Conservation (phyloP, 75 land plant species). For the Picea sitchensis region DNA sequence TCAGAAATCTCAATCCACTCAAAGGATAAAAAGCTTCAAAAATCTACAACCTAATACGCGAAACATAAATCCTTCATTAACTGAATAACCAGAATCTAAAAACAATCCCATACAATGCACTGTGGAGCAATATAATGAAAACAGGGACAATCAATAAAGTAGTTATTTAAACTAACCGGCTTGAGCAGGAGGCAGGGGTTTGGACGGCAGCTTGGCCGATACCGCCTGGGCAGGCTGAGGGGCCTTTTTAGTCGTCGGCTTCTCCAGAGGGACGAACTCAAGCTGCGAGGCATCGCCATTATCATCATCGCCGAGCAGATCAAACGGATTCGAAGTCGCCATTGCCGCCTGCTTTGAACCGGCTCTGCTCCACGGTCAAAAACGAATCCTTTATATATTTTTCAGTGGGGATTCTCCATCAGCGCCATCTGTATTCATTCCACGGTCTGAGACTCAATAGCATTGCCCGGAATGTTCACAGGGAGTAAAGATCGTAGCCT, state of each 20-base stretch:
- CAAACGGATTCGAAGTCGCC: slow-evolving; percentile 56
- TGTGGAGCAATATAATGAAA: neutral
- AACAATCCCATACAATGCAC: neutral
- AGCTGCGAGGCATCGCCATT: slow-evolving; percentile 46
- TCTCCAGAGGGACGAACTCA: slow-evolving; percentile 19
- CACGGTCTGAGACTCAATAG: too few species aligned
- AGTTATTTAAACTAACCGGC: slow-evolving; percentile 23
- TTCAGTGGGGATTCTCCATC: too few species aligned
- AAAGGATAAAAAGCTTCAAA: neutral
- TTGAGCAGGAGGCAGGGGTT: slow-evolving; percentile 43
- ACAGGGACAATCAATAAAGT: neutral
- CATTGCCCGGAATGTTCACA: too few species aligned
- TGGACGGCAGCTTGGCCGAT: slow-evolving; percentile 42
- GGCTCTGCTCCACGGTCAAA: too few species aligned
- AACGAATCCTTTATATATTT: too few species aligned
- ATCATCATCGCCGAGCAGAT: slow-evolving; percentile 53
- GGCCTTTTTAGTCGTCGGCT: neutral
- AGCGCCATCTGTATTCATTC: too few species aligned
- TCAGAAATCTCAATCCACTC: neutral
- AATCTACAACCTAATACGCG: neutral
- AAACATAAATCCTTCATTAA: neutral
- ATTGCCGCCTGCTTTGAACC: slow-evolving; percentile 4
- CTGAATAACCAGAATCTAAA: neutral
- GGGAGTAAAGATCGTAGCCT: too few species aligned
- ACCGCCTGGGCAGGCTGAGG: neutral